Percentiles rank a stretch among this genome's conserved stretches.
Evolutionary conservation across 2,329 filamentous ascomycete species (phyloP).

Genomic region (Aspergillus sp.): DNA sequence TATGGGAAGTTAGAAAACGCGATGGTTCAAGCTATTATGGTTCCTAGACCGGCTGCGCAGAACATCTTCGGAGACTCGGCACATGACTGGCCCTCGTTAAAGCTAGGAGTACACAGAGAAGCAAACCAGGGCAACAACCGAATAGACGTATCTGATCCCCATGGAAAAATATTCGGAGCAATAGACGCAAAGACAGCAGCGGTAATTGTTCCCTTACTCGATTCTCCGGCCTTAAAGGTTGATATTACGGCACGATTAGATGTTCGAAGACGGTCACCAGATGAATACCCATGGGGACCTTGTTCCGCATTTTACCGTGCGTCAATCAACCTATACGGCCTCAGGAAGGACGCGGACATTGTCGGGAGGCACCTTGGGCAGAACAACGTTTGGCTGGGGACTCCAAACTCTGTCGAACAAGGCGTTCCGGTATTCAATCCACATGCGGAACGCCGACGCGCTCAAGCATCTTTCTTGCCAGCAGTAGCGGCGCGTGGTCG

Average conservation of each 20-base stretch:
- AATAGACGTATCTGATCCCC: slow-evolving; percentile 69
- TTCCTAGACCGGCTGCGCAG: slow-evolving; percentile 62
- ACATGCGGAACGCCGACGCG: slow-evolving; percentile 50
- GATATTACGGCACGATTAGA: slow-evolving; percentile 66
- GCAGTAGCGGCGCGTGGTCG: slow-evolving; percentile 19
- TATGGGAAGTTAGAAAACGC: slow-evolving; percentile 69
- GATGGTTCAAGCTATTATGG: slow-evolving; percentile 57
- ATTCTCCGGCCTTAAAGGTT: slow-evolving; percentile 57
- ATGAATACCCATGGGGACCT: slow-evolving; percentile 58
- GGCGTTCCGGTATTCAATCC: slow-evolving; percentile 72
- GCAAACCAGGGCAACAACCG: slow-evolving; percentile 45
- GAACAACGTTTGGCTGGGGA: slow-evolving; percentile 60
- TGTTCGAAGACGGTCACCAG: slow-evolving; percentile 53
- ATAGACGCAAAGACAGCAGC: slow-evolving; percentile 62
- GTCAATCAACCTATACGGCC: slow-evolving; percentile 73
- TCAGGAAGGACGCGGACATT: slow-evolving; percentile 55
- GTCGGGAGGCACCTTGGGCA: slow-evolving; percentile 64
- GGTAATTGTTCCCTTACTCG: slow-evolving; percentile 66
- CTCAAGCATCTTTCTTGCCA: slow-evolving; percentile 27
- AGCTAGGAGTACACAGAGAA: slow-evolving; percentile 59
- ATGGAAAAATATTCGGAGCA: slow-evolving; percentile 64
- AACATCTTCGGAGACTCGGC: slow-evolving; percentile 49
- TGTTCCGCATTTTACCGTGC: slow-evolving; percentile 58
- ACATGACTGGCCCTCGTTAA: slow-evolving; percentile 64
- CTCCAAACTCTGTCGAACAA: slow-evolving; percentile 58